phyloP scores from a whole-genome alignment of 139 green algal species.

The Volvox reticuliferus region DNA sequence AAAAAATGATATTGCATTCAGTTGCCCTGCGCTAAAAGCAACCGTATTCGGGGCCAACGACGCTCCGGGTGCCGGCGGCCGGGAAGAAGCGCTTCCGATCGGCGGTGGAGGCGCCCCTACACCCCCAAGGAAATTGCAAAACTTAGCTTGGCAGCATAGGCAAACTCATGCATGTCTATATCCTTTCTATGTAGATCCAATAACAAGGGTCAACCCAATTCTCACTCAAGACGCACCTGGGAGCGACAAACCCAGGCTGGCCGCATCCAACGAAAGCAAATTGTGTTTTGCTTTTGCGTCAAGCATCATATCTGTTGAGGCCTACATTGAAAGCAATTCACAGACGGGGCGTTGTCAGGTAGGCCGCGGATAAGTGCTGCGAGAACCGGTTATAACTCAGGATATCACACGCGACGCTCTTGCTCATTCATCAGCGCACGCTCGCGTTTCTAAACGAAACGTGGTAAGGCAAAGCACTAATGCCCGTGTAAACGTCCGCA shows the following conservation, averaged over 20 bases:
- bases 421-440: not conserved
- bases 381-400: no score
- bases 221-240: conserved; percentile 3
- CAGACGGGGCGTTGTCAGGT: not conserved
- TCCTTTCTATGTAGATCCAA: not conserved
- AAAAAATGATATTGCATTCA: not conserved
- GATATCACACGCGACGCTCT: not conserved
- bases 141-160: not conserved
- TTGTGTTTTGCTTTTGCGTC: conserved; percentile 28
- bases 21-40: not conserved
- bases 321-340: not conserved
- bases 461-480: not conserved
- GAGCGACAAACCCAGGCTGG: conserved; percentile 3
- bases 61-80: not conserved
- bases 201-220: not conserved
- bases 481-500: not conserved
- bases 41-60: not conserved
- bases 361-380: not conserved
- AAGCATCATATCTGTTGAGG: conserved; percentile 10
- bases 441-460: not conserved
- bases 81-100: not conserved
- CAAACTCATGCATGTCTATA: not conserved
- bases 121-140: not conserved
- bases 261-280: conserved; percentile 34
- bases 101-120: conserved; percentile 13